Percentiles rank a stretch among this genome's conserved stretches.
These are phyloP conservation scores for Blastocystis sp. DNA, from an alignment of 352 stramenopile species.

Conservation along the genomic window DNA sequence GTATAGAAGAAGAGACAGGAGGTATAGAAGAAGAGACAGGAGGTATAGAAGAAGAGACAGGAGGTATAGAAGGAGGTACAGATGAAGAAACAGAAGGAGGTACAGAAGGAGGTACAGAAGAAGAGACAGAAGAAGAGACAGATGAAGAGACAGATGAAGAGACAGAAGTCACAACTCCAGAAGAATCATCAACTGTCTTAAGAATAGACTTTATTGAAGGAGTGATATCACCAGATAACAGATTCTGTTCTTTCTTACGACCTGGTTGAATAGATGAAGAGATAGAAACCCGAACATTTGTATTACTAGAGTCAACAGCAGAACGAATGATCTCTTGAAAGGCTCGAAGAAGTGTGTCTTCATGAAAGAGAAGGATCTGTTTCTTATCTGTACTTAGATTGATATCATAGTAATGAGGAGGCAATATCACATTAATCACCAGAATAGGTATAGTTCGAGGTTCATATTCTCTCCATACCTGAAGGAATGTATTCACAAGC, in stretches of 20 bases:
- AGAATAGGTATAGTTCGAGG: conserved; percentile 85
- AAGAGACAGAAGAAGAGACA: background rate
- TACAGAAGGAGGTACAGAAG: background rate
- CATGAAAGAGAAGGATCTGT: conserved; percentile 77
- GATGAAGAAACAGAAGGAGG: background rate
- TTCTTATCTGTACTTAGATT: conserved; percentile 94
- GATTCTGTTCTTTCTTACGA: no score
- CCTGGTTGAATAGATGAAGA: background rate
- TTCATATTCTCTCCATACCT: conserved; percentile 81
- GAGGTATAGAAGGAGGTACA: conserved; percentile 15
- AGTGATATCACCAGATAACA: no score
- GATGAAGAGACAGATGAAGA: background rate
- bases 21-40: background rate
- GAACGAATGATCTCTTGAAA: conserved; percentile 63
- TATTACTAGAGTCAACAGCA: conserved; percentile 40
- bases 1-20: background rate
- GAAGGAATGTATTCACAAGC: conserved; percentile 54
- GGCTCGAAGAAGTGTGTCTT: conserved; percentile 63
- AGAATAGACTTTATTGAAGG: no score
- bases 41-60: background rate
- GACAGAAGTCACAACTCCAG: conserved; percentile 16
- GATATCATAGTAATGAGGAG: conserved; percentile 81
- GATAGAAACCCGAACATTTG: conserved; percentile 1
- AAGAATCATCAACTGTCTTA: no score
- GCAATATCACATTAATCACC: conserved; percentile 81